Conservation (phyloP, 208 protist species). For the Wallacemonas rigidus region DNA sequence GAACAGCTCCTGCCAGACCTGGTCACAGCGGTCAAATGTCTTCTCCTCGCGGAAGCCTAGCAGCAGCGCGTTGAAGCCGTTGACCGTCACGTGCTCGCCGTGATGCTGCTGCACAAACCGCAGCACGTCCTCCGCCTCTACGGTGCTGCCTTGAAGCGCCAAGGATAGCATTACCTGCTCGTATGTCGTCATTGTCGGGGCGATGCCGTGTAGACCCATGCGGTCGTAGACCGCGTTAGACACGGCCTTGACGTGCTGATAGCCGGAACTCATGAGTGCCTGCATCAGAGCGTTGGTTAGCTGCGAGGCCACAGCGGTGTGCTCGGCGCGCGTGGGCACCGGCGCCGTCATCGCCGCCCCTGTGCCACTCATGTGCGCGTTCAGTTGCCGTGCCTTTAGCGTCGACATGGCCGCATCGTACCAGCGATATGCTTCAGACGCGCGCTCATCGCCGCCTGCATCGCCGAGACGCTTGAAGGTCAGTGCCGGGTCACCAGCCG, state of each 20-base stretch:
- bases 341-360: too few species aligned
- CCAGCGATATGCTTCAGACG: conserved; percentile 73
- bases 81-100: conserved; percentile 59
- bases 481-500: conserved; percentile 69
- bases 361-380: neutral
- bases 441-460: conserved; percentile 71
- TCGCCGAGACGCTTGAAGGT: conserved; percentile 83
- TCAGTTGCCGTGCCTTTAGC: conserved; percentile 22
- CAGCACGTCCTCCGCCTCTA: conserved; percentile 76
- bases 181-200: conserved; percentile 82
- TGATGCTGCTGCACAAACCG: conserved; percentile 69
- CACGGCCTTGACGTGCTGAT: conserved; percentile 67
- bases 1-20: conserved; percentile 80
- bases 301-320: conserved; percentile 61
- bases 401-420: conserved; percentile 63
- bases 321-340: conserved; percentile 8
- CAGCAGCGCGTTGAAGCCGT: conserved; percentile 79
- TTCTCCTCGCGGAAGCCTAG: conserved; percentile 75
- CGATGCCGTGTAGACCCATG: conserved; percentile 69
- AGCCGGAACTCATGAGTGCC: conserved; percentile 76
- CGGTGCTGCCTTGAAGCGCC: conserved; percentile 69
- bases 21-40: conserved; percentile 74
- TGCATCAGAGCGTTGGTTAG: conserved; percentile 81
- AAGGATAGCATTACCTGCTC: conserved; percentile 72
- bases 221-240: conserved; percentile 74